phyloP scores from a whole-genome alignment of 306 rosid species.

The Dryas alaskensis region DNA sequence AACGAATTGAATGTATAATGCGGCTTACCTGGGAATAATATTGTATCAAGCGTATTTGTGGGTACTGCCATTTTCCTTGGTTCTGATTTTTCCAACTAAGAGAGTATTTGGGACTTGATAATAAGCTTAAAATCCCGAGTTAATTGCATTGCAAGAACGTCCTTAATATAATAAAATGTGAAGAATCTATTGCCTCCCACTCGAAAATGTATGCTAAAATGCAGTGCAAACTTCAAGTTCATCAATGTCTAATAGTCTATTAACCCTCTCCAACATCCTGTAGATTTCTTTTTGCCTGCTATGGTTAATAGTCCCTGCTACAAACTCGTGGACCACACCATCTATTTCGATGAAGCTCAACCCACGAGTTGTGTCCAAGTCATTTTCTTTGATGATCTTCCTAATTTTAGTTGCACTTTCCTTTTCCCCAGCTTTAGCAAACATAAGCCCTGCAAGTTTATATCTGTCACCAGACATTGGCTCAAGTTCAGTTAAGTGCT shows the following conservation, averaged over 20 bases:
- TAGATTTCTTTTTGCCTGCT: conserved; percentile 28
- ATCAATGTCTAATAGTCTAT: conserved; percentile 6
- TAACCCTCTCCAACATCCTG: conserved; percentile 19
- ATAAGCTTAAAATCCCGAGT: background rate
- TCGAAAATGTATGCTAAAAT: background rate
- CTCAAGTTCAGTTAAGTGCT: conserved; percentile 32
- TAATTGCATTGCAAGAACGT: background rate
- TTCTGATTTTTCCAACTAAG: background rate
- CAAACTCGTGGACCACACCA: conserved; percentile 36
- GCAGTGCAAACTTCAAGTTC: background rate
- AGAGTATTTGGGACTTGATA: background rate
- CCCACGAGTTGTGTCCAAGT: conserved; percentile 40
- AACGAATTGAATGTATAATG: background rate
- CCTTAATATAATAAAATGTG: background rate
- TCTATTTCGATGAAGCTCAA: conserved; percentile 39
- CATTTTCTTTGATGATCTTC: conserved; percentile 31
- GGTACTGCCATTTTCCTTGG: background rate
- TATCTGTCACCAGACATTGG: conserved; percentile 47
- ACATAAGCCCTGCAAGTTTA: conserved; percentile 48
- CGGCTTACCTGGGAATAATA: background rate
- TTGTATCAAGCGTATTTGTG: conserved; percentile 1
- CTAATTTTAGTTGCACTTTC: conserved; percentile 23
- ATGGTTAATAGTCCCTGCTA: conserved; percentile 31
- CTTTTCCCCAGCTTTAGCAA: conserved; percentile 33
- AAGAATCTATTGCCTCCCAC: background rate